Evolutionary conservation across 306 rosid species (phyloP), one percentile per base, ranked within the genome.

Genomic region (Bauhinia variegata): DNA sequence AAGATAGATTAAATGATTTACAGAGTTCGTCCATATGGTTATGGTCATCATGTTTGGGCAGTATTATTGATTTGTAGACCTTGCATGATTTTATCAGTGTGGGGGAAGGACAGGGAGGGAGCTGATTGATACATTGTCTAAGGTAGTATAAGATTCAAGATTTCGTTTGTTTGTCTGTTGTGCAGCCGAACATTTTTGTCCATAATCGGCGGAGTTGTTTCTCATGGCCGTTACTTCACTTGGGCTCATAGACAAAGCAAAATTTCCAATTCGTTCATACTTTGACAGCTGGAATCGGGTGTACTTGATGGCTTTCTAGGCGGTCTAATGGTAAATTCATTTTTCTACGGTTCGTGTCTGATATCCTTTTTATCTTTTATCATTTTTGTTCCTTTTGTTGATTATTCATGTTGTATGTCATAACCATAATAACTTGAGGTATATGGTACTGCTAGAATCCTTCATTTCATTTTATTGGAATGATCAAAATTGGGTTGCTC

Each of bases 231-330:
- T 90, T 68, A 84, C 89, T 52, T 87, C 96, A 57, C 44, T 87
- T 53, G 95, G 84, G 56, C 88, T 90, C 11, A 51, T 79, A 16
- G 88, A 87, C 47, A 90, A 90, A 82, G 78, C 95, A 55, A 73
- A 60, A 44, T 85, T 90, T 80, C 83, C 95, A 34, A 70, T 80
- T 63, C 83, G 76, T 68, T 63, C 89, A 5, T 87, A 85, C 80
- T 90, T 90, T 4, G 85, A 83, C 65, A 75, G 84, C 54, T 87
- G 89, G 95, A 90, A 87, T 28, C 89, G 83, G 49, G 84, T 84
- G 61, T 79, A 54, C 56, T 90, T 18, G 95, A 87, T 78, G 96
- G 96, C 76, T 78, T 90, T 75, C 77, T 87, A 0, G 67, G 95
- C 11, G 89, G 96, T 56, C 88, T 85, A 33, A 78, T 90, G 96